These are phyloP conservation scores for Mycena pura DNA, from an alignment of 768 basidiomycete genomes.

Conservation along the genomic window DNA sequence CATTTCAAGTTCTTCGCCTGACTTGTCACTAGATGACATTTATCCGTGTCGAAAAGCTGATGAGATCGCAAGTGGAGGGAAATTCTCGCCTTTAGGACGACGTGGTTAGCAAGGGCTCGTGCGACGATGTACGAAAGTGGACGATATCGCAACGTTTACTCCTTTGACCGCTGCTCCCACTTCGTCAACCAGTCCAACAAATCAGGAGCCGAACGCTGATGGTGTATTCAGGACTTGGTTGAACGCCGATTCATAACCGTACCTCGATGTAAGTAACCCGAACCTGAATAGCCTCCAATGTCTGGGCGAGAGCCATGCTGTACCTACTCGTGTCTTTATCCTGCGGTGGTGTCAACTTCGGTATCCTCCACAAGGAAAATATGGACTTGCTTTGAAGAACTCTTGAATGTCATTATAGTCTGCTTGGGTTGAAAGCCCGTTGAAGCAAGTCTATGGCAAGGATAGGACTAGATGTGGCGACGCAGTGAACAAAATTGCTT, in stretches of 20 bases:
- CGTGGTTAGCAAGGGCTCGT: too few relatives aligned
- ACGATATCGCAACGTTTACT: not conserved
- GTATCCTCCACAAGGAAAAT: not conserved
- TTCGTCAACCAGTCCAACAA: slow-evolving; percentile 6
- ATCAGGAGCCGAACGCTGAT: slow-evolving; percentile 10
- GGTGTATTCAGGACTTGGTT: not conserved
- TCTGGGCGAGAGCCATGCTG: slow-evolving; percentile 52
- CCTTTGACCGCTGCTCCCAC: slow-evolving; percentile 13
- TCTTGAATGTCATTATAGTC: slow-evolving; percentile 54
- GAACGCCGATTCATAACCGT: not conserved
- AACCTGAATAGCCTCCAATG: slow-evolving; percentile 53
- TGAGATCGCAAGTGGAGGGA: too few relatives aligned
- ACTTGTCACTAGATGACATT: too few relatives aligned
- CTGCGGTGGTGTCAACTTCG: slow-evolving; percentile 28
- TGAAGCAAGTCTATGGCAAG: slow-evolving; percentile 5
- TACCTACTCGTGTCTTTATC: slow-evolving; percentile 54
- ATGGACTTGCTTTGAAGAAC: slow-evolving; percentile 60
- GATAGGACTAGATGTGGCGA: not conserved
- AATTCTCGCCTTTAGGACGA: too few relatives aligned
- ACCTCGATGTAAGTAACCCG: slow-evolving; percentile 55
- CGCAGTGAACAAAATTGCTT: not conserved
- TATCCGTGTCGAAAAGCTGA: too few relatives aligned
- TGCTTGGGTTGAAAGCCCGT: slow-evolving; percentile 48
- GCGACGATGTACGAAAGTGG: too few relatives aligned
- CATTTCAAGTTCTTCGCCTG: too few relatives aligned